Base-by-base conservation (phyloP, 1,284 basidiomycete species). In the Ustilago hordei region DNA sequence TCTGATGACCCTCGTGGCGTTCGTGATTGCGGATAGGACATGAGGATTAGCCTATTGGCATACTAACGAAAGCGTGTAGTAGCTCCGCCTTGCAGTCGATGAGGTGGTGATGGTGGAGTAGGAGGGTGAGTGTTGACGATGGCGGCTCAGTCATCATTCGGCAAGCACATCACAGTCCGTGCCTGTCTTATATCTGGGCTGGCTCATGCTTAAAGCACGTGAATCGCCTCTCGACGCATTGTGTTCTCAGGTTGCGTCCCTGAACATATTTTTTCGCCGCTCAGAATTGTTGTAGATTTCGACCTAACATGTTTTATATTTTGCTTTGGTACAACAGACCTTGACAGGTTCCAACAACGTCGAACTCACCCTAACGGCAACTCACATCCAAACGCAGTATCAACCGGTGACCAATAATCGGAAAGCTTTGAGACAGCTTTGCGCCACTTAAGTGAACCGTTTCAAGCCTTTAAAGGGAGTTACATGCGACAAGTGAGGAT, bases 1-100 rank as follows among this genome's bases (percentile, higher is more conserved):
- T 69, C 71, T 11, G 71, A 73, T 13, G 71, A 74, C 19, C 58
- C 53, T 35, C 61, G 56, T 13, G 64, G 39, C 17, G 57, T 17
- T 23, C 61, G 32, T n/a, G 47, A 54, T 19, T 59, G 61, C 15
- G 52, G 56, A 32, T 66, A 71, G 34, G 69, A 66, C 69, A 71
- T 71, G 55, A 7, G 57, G 23, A 34, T 31, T 32, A 41, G 19
- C 43, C 43, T 8, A 45, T 19, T 45, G 19, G 17, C 43, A 45
- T 45, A 11, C 9, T 41, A 41, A 15, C 3, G 39, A 15, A 19
- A 19, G 8, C 43, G 23, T 28, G 23, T 28, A 28, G 23, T 28
- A 19, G 43, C n/a, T 7, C 5, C 6, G 17, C 3, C 43, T 45
- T 19, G 43, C n/a, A 15, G n/a, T 45, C 39, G 12, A 36, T 15